These are phyloP conservation scores for Starmerella powellii DNA, from an alignment of 805 yeast genomes.

Conservation along the genomic window DNA sequence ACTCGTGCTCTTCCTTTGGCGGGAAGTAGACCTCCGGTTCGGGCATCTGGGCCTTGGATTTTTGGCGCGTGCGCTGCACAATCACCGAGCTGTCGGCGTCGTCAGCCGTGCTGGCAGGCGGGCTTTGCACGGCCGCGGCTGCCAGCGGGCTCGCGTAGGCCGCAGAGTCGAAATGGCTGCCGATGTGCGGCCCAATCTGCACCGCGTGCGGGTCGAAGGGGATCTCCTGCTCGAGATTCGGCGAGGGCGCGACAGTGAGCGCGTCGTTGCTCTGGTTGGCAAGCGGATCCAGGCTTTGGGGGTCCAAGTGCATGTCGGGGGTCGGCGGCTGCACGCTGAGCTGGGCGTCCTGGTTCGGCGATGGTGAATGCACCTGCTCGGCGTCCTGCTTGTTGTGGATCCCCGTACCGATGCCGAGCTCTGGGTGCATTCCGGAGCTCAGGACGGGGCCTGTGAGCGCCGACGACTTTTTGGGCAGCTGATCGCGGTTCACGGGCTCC, in stretches of 20 bases:
- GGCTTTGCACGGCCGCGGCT: too few species aligned
- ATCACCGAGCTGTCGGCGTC: neutral
- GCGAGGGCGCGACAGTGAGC: slow-evolving; percentile 7
- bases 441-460: slow-evolving; percentile 15
- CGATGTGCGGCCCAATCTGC: slow-evolving; percentile 13
- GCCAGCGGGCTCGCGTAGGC: slow-evolving; percentile 3
- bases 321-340: too few species aligned
- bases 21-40: slow-evolving; percentile 5
- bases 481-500: neutral
- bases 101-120: too few species aligned
- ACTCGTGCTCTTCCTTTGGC: slow-evolving; percentile 1
- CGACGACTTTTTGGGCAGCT: slow-evolving; percentile 8
- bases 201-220: slow-evolving; percentile 21
- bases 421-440: neutral
- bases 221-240: slow-evolving; percentile 19
- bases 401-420: neutral
- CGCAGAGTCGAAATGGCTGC: slow-evolving; percentile 15
- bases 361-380: too few species aligned
- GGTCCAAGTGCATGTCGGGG: neutral
- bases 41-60: neutral
- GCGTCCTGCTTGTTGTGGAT: too few species aligned
- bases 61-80: neutral
- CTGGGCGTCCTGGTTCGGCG: too few species aligned
- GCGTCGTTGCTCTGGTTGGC: too few species aligned
- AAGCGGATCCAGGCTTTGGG: slow-evolving; percentile 4